Conservation (phyloP, 345 rosid species). For the Trapa incisa region DNA sequence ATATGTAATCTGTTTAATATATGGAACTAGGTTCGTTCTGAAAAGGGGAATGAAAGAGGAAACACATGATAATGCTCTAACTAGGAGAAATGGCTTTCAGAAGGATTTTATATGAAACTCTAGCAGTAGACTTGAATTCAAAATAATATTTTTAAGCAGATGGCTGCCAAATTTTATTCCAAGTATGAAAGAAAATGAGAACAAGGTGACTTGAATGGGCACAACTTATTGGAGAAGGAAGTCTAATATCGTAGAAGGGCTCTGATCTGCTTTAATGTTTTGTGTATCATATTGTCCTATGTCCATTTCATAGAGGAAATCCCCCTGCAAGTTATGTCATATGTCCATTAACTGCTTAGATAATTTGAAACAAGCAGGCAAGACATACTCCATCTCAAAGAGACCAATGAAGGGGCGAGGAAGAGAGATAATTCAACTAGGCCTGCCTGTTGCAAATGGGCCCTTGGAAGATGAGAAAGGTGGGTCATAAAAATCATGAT, state of each 20-base stretch:
- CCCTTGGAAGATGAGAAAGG: slow-evolving; percentile 57
- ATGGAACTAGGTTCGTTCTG: too few species aligned
- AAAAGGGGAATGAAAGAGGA: too few species aligned
- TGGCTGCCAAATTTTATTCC: too few species aligned
- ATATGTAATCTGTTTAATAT: too few species aligned
- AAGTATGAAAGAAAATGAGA: too few species aligned
- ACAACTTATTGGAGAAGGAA: background rate
- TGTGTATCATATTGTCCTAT: background rate
- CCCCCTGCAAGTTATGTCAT: background rate
- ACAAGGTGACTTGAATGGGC: background rate
- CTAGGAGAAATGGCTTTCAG: too few species aligned
- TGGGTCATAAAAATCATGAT: slow-evolving; percentile 20
- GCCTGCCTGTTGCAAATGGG: slow-evolving; percentile 61
- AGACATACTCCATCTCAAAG: slow-evolving; percentile 49
- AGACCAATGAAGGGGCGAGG: slow-evolving; percentile 88
- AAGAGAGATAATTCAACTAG: slow-evolving; percentile 87
- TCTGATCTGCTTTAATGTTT: background rate
- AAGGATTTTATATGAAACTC: background rate
- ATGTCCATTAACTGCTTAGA: background rate
- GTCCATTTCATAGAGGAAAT: background rate
- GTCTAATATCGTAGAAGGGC: background rate
- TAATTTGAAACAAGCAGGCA: slow-evolving; percentile 40
- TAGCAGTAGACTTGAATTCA: background rate
- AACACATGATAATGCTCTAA: too few species aligned
- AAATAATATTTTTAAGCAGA: too few species aligned